Conservation (phyloP, 768 basidiomycete species). For the Amanita muscaria region DNA sequence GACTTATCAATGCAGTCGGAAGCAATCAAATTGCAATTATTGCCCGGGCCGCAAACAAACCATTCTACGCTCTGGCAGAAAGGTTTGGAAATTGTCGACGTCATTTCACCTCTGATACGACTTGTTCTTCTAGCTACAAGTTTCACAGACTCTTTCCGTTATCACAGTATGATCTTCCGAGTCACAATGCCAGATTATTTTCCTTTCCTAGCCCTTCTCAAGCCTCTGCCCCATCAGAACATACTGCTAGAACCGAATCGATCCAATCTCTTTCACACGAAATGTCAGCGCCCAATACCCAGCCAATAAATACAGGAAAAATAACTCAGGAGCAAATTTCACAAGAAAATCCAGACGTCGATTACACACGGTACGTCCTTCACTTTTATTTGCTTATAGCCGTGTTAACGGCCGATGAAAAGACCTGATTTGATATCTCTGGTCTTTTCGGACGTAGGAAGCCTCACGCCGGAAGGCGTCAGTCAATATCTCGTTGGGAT, state of each 20-base stretch:
- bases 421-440: constrained; percentile 91
- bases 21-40: constrained; percentile 96
- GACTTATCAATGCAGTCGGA: constrained; percentile 86
- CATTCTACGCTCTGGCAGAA: constrained; percentile 93
- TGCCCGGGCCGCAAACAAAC: constrained; percentile 89
- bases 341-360: constrained; percentile 81
- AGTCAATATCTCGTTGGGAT: constrained; percentile 94
- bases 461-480: constrained; percentile 86
- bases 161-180: constrained; percentile 85
- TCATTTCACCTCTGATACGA: neutral
- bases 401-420: too few species aligned
- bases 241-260: neutral
- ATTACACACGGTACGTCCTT: constrained; percentile 73
- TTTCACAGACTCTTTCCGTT: constrained; percentile 93
- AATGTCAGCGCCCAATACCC: neutral
- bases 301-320: constrained; percentile 19
- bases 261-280: too few species aligned
- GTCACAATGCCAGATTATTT: constrained; percentile 66
- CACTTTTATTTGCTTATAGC: too few species aligned
- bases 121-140: constrained; percentile 65
- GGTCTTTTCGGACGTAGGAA: constrained; percentile 91
- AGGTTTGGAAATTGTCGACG: constrained; percentile 38
- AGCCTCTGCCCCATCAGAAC: constrained; percentile 17
- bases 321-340: constrained; percentile 82
- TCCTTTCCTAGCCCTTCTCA: constrained; percentile 47